These are phyloP conservation scores for Vitis vinifera DNA, from an alignment of 164 flowering plant species.

Conservation along the genomic window DNA sequence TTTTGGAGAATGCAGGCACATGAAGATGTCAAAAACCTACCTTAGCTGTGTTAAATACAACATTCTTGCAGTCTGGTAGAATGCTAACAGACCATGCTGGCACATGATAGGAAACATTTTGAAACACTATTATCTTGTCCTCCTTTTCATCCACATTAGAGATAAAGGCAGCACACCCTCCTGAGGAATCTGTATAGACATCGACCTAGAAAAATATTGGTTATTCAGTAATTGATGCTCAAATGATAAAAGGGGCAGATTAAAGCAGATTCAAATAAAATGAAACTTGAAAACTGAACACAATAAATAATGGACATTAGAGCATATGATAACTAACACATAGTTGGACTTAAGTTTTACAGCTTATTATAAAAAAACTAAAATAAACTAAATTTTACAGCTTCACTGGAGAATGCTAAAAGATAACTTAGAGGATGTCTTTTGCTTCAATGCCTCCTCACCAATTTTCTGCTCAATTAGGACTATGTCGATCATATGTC, in stretches of 20 bases:
- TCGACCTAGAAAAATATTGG: conserved; percentile 55
- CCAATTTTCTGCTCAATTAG: too few species aligned
- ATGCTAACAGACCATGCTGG: conserved; percentile 99
- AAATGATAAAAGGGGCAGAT: not conserved
- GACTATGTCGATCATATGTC: too few species aligned
- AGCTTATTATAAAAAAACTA: too few species aligned
- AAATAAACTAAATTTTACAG: not conserved
- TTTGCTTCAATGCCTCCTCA: too few species aligned
- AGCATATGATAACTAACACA: too few species aligned
- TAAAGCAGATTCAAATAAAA: not conserved
- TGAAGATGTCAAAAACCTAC: conserved; percentile 25
- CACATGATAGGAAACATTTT: conserved; percentile 66
- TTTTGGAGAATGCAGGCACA: not conserved
- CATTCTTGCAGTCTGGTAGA: conserved; percentile 95
- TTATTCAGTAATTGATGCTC: not conserved
- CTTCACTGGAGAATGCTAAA: not conserved
- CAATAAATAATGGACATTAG: not conserved
- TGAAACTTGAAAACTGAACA: too few species aligned
- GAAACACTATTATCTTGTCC: conserved; percentile 60
- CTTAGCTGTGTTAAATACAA: conserved; percentile 89
- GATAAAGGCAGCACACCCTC: conserved; percentile 88
- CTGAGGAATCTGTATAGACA: conserved; percentile 69
- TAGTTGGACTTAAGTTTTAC: too few species aligned
- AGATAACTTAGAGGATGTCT: too few species aligned
- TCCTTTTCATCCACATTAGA: conserved; percentile 77